Base-by-base conservation (phyloP, 371 early-diverging fungal species). In the Zancudomyces culisetae region DNA sequence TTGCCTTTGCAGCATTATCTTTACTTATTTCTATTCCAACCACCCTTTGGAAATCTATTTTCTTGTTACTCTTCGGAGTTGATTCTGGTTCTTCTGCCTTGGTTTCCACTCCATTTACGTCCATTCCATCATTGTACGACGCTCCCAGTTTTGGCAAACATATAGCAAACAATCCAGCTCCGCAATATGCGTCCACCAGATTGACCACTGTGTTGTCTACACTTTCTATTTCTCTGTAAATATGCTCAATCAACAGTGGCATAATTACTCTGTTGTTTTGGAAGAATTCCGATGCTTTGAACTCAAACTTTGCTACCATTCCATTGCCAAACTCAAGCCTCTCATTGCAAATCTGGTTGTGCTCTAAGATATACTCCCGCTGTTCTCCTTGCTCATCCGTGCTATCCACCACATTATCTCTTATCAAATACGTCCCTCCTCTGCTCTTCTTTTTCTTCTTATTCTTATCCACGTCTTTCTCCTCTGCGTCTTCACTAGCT, bases 151-250 rank as follows among this genome's bases (percentile, higher is more conserved):
- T n/a, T 22, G 68, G 65, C 55, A 73, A 76, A 2, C 75, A 64
- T 24, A 81, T 65, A 1, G 72, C 78, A 67, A 81, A 81, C 23
- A 81, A 56, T 3, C 81, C 81, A 0, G 79, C 71, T 3, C 81
- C 81, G 55, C 81, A 81, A 60, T 80, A 81, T 0, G 76, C 75
- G 52, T 81, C 81, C 23, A 79, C 68, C 21, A 80, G 64, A 41
- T 68, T 68, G 21, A 54, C 59, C 46, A 75, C 59, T 24, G 55
- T 68, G 45, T 18, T 20, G 8, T 42, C 43, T 1, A 57, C 58
- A 30, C 60, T 60, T 43, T 45, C 59, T 24, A 46, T 63, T 56
- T 66, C 66, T 45, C 45, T 61, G 55, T 63, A 65, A 54, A 77
- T 70, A 60, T 77, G 70, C 1, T 68, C 62, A 15, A 70, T 70